These are phyloP conservation scores for Boletus bicolor DNA, from an alignment of 768 basidiomycete species.

Conservation along the genomic window DNA sequence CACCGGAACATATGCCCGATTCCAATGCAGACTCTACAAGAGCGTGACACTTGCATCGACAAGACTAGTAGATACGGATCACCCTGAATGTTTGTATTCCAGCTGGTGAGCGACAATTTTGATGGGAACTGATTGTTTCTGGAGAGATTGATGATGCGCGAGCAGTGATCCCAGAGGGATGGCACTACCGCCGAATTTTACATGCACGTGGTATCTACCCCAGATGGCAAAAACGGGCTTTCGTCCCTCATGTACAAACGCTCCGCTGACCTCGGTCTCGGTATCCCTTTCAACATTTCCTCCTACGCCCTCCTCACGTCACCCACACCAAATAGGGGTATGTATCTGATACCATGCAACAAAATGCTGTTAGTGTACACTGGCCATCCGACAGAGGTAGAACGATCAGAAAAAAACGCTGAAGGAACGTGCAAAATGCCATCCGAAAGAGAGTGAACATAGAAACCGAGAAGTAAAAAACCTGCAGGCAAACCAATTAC, in stretches of 20 bases:
- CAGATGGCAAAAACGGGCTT: slow-evolving; percentile 59
- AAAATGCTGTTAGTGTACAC: not conserved
- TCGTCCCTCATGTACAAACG: slow-evolving; percentile 98
- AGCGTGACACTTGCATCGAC: slow-evolving; percentile 74
- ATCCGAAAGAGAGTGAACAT: not conserved
- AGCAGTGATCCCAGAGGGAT: slow-evolving; percentile 80
- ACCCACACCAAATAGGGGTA: too few species aligned
- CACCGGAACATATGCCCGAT: slow-evolving; percentile 83
- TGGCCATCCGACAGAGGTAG: not conserved
- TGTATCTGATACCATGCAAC: slow-evolving; percentile 3
- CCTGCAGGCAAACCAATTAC: not conserved
- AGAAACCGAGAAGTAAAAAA: not conserved
- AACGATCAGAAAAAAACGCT: not conserved
- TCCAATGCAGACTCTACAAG: slow-evolving; percentile 71
- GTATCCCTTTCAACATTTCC: slow-evolving; percentile 98
- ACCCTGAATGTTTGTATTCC: slow-evolving; percentile 85
- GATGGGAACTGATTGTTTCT: not conserved
- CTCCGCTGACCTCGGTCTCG: slow-evolving; percentile 96
- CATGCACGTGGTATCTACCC: slow-evolving; percentile 73
- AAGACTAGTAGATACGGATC: slow-evolving; percentile 58
- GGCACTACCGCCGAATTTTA: slow-evolving; percentile 98
- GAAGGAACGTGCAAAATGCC: too few species aligned
- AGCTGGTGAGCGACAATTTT: slow-evolving; percentile 55
- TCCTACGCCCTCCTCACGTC: slow-evolving; percentile 91
- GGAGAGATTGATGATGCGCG: not conserved